phyloP scores from a whole-genome alignment of 1,284 basidiomycete species.

The Veloporphyrellus conicus region DNA sequence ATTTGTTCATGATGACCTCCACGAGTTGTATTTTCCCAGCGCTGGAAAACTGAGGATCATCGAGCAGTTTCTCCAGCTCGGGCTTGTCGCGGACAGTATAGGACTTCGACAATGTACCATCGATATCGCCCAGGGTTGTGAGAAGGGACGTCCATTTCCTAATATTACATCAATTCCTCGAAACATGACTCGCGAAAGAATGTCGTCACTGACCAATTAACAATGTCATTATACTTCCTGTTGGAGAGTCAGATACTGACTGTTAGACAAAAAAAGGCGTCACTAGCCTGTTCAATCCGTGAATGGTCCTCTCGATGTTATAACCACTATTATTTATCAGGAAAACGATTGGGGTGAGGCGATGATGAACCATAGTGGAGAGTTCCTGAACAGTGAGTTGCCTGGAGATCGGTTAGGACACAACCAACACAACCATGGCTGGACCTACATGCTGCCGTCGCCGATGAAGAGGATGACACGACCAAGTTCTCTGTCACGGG shows the following conservation, averaged over 20 bases:
- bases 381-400: conserved; percentile 75
- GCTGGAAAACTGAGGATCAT: conserved; percentile 52
- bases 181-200: neutral
- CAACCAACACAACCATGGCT: neutral
- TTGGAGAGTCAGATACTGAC: conserved; percentile 28
- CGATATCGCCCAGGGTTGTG: conserved; percentile 51
- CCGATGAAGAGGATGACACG: conserved; percentile 85
- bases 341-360: conserved; percentile 75
- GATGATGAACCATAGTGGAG: conserved; percentile 70
- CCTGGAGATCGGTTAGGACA: conserved; percentile 32
- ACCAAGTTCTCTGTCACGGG: conserved; percentile 56
- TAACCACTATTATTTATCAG: conserved; percentile 89
- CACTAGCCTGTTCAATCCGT: conserved; percentile 50
- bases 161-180: conserved; percentile 11
- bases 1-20: conserved; percentile 71
- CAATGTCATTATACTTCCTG: conserved; percentile 71
- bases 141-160: conserved; percentile 60
- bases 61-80: conserved; percentile 62
- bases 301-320: conserved; percentile 80
- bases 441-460: conserved; percentile 67
- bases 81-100: conserved; percentile 62
- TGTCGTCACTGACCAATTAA: conserved; percentile 47
- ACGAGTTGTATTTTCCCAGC: conserved; percentile 71
- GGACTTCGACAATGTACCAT: conserved; percentile 56
- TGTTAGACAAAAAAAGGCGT: conserved; percentile 3